Percentiles rank a stretch among this genome's conserved stretches.
These are phyloP conservation scores for Pneumocystis carinii DNA, from an alignment of 1,139 yeast genomes.

Conservation along the genomic window DNA sequence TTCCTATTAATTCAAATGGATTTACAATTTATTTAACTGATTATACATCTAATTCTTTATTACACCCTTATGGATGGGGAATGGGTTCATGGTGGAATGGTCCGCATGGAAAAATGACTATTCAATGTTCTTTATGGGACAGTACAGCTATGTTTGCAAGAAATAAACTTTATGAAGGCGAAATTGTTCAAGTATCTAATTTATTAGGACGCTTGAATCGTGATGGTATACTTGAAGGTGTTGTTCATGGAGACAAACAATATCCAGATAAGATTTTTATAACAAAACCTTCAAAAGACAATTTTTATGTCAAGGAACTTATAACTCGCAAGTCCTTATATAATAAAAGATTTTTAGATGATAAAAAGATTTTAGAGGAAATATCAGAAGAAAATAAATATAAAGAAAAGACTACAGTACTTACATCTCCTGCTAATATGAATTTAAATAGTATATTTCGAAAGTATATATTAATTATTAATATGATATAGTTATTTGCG, in stretches of 20 bases:
- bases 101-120: conserved; percentile 6
- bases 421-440: conserved; percentile 6
- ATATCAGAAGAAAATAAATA: background rate
- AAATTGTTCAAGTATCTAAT: conserved; percentile 6
- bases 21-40: conserved; percentile 9
- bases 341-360: background rate
- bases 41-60: conserved; percentile 4
- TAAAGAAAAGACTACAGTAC: background rate
- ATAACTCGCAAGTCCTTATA: conserved; percentile 5
- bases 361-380: conserved; percentile 4
- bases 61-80: conserved; percentile 8
- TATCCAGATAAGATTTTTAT: conserved; percentile 7
- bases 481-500: background rate
- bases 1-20: conserved; percentile 7
- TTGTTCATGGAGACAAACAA: conserved; percentile 6
- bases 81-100: conserved; percentile 7
- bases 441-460: conserved; percentile 2
- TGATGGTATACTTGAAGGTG: conserved; percentile 8
- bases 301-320: conserved; percentile 4
- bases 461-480: background rate
- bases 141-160: conserved; percentile 5
- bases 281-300: background rate
- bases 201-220: conserved; percentile 1
- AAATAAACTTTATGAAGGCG: conserved; percentile 7
- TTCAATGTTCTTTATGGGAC: conserved; percentile 11